Conservation (phyloP, 2,329 filamentous ascomycete genomes). For the Botrytis medusae region DNA sequence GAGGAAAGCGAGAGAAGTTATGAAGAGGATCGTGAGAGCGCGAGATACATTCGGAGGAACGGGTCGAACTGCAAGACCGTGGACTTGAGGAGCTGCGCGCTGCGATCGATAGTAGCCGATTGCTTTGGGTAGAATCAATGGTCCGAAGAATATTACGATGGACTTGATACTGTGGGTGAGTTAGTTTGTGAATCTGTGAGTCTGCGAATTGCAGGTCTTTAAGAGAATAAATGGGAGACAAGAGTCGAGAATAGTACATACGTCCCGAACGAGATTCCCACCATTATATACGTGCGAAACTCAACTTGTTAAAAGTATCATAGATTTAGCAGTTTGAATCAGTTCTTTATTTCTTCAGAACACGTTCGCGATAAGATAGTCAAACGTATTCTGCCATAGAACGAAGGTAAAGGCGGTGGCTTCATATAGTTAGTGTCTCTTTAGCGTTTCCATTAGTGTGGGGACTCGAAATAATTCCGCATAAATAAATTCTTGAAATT, state of each 20-base stretch:
- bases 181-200: constrained; percentile 24
- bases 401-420: constrained; percentile 3
- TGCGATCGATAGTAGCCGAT: constrained; percentile 63
- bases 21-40: constrained; percentile 60
- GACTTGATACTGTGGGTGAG: constrained; percentile 43
- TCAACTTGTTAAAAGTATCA: constrained; percentile 6
- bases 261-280: constrained; percentile 49
- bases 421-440: not conserved
- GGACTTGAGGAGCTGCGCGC: constrained; percentile 46
- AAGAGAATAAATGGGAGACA: constrained; percentile 19
- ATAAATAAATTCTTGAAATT: constrained; percentile 19
- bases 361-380: constrained; percentile 16
- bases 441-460: not conserved
- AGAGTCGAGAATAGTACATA: constrained; percentile 40
- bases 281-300: constrained; percentile 37
- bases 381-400: not conserved
- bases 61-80: constrained; percentile 53
- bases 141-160: constrained; percentile 59
- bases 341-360: not conserved
- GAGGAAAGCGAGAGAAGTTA: constrained; percentile 53
- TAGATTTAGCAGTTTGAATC: not conserved
- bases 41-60: constrained; percentile 54
- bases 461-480: not conserved
- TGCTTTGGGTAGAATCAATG: constrained; percentile 66
- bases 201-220: constrained; percentile 37